Evolutionary conservation across 2,329 filamentous ascomycete species (phyloP), one percentile per base, ranked within the genome.

Genomic region (Fusarium drepaniforme): DNA sequence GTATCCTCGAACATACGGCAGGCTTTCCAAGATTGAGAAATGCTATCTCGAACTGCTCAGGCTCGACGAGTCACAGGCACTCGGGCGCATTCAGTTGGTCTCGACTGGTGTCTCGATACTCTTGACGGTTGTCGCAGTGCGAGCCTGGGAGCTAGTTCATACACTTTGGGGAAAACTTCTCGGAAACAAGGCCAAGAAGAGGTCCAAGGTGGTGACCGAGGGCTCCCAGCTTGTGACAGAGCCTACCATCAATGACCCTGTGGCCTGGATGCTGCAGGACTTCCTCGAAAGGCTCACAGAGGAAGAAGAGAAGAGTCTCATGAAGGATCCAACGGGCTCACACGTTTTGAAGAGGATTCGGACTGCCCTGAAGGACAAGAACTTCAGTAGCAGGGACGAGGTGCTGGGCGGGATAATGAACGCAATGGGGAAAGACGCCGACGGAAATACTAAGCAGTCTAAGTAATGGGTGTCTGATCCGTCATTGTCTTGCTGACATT

Each of bases 1-100:
- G 18, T 21, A 67, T 23, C 46, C 44, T 35, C 38, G 25, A 40
- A 64, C 46, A 44, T 67, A 68, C 25, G 66, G 66, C 49, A 37
- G 12, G 28, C 58, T 68, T 33, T 23, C 64, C 42, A 58, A 53
- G 30, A 38, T 62, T 21, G 66, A 63, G 35, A 33, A 66, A 18
- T n/a, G 59, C 6, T 66, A 18, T 12, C 35, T 58, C 37, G 28
- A 66, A 16, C 61, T 64, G 13, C 33, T 58, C 8, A 21, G n/a
- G 21, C 33, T 58, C 21, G 23, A 33, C 53, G 53, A 58, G 28
- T 58, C 53, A 23, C 53, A 15, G 53, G n/a, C 33, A 58, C 53
- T 58, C 15, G 53, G 53, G 6, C 18, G 13, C 8, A 38, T 58
- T 16, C 53, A 58, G 30, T 23, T 58, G 5, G 5, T 37, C 21